Evolutionary conservation across 2,329 filamentous ascomycete genomes (phyloP), one percentile per base, ranked within the genome.

Genomic region (Akanthomyces dipterigenus): DNA sequence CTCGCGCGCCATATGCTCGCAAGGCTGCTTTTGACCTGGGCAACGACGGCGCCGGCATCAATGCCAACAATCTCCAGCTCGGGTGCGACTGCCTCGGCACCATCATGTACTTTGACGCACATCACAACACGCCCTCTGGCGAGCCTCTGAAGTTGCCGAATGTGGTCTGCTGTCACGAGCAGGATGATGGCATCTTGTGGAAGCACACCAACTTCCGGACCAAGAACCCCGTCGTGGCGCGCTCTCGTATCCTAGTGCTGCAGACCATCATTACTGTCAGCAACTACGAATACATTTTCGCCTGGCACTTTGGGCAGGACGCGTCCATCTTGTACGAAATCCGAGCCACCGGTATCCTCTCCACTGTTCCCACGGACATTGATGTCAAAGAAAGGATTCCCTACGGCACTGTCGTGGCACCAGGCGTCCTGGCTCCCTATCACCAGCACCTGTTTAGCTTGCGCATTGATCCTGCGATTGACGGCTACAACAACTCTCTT

Each of bases 21-120:
- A 89, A 89, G 68, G 82, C 82, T 16, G 87, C 86, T 0, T 89
- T 90, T 65, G 87, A 90, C 65, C 81, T 89, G 54, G 87, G 87
- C 5, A 85, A 88, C 62, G 84, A 82, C 26, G 87, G 86, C 8
- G 82, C 83, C 5, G 87, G 87, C 2, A 79, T 83, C 63, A 84
- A 81, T 62, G 83, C 85, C 22, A 89, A 89, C 70, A 87, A 88
- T 63, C 77, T 90, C 2, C 75, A 77, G 7, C 76, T 88, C 2
- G 85, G 86, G 12, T 88, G 86, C 64, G 85, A 88, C 67, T 85
- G 86, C 66, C 77, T 89, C 0, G 88, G 88, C 5, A 76, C 80
- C 1, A 88, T 88, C 69, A 78, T 40, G 14, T 76, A 76, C 45
- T 72, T 76, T 55, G 69, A 73, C 31, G 72, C 64, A 1, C 70